Evolutionary conservation across 2,329 filamentous ascomycete species (phyloP).

Genomic region (Talaromyces sp.): DNA sequence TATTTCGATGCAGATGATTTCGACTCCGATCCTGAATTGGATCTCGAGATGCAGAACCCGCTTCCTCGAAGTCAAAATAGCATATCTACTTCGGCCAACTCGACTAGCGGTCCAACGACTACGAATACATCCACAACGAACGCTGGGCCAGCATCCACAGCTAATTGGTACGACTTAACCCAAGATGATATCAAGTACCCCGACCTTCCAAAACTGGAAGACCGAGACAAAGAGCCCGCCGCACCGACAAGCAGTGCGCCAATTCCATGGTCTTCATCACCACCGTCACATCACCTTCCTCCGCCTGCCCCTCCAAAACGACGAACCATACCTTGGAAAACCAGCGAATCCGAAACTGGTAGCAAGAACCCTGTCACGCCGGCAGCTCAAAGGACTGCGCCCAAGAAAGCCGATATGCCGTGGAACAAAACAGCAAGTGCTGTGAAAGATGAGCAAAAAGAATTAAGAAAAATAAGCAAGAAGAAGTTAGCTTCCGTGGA

Average conservation of each 20-base stretch:
- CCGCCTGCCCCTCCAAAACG: conserved; percentile 47
- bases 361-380: conserved; percentile 38
- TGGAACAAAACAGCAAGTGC: conserved; percentile 74
- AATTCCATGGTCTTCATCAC: conserved; percentile 66
- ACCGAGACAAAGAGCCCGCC: conserved; percentile 12
- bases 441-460: conserved; percentile 72
- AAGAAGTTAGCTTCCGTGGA: conserved; percentile 45
- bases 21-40: conserved; percentile 74
- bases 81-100: neutral
- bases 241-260: conserved; percentile 50
- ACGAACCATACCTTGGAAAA: conserved; percentile 59
- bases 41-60: conserved; percentile 36
- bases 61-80: conserved; percentile 18
- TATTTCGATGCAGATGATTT: conserved; percentile 78
- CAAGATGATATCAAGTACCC: conserved; percentile 29
- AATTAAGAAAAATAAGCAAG: conserved; percentile 57
- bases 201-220: conserved; percentile 26
- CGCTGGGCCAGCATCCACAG: neutral
- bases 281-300: conserved; percentile 39
- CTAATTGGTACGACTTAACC: neutral
- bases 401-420: conserved; percentile 42
- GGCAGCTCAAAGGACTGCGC: conserved; percentile 36
- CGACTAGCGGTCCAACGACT: neutral
- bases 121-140: neutral
- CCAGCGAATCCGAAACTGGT: conserved; percentile 28